Evolutionary conservation across 371 early-diverging fungal species (phyloP), one percentile per base, ranked within the genome.

Genomic region (Mortierella sp.): DNA sequence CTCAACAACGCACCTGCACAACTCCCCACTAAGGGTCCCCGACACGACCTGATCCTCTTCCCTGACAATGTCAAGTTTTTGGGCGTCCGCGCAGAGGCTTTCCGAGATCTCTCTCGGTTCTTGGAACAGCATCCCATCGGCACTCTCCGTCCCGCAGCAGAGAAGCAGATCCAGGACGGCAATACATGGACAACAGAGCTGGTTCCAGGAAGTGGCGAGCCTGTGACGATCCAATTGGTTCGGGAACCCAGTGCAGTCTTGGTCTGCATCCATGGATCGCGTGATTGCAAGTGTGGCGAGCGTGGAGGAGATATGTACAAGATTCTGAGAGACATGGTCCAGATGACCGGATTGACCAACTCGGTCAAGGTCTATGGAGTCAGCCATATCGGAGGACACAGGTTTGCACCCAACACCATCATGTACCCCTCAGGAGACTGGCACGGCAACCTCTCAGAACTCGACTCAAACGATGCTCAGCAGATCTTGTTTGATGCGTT

Each of bases 351-450:
- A 0, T n/a, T 86, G 53, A 64, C 61, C 6, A 73, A 69, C 50
- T 75, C 86, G 40, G 79, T 86, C 74, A 86, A 81, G 72, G 55
- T 82, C 51, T 86, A 81, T 69, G 86, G 82, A 14, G 77, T 86
- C 74, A 81, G 82, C 40, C 86, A 86, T 79, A 81, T 86, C 28
- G 86, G 86, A 34, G 86, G 86, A 40, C 86, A 86, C 79, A 78
- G 79, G 72, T 82, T 46, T 34, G 86, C 86, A 21, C 86, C 86
- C n/a, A 86, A 86, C 51, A 86, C 86, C 1, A 86, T 86, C 61
- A 86, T 81, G 82, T 86, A 86, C 64, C 86, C 86, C 9, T 86
- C 82, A 3, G 86, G 86, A 31, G 86, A 86, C 19, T 86, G 86
- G 86, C 86, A 86, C 55, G 86, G 86, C 59, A 73, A 73, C 24